Evolutionary conservation across 2,329 filamentous ascomycete species (phyloP).

Genomic region (Setomelanomma holmii): DNA sequence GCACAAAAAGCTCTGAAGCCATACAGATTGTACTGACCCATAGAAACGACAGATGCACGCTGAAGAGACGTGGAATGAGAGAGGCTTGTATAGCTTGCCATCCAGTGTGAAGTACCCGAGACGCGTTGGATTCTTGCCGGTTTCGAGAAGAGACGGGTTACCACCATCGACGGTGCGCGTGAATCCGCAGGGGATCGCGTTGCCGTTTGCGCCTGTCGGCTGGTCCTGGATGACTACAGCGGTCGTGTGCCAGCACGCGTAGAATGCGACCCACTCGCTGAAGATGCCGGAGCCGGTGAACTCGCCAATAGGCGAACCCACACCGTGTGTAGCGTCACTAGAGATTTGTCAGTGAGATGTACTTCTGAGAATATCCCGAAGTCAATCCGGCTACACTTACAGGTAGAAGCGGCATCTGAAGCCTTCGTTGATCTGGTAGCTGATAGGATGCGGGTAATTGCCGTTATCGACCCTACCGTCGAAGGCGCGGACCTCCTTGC

Average conservation of each 20-base stretch:
- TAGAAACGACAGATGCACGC: background rate
- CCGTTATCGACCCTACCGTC: background rate
- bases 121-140: background rate
- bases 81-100: background rate
- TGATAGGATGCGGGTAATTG: background rate
- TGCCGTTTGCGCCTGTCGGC: background rate
- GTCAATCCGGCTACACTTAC: background rate
- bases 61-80: background rate
- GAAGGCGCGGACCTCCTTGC: background rate
- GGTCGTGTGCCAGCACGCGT: background rate
- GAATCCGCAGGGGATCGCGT: background rate
- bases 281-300: background rate
- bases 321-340: background rate
- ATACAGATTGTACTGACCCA: background rate
- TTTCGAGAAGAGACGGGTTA: background rate
- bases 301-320: background rate
- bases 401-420: background rate
- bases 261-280: background rate
- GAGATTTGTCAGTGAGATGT: background rate
- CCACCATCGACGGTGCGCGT: background rate
- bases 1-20: background rate
- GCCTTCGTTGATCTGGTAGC: background rate
- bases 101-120: background rate
- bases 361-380: background rate
- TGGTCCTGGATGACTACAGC: background rate